A percentile compares a stretch with the other conserved stretches of the same genome.
phyloP scores from a whole-genome alignment of 768 basidiomycete species.

The Amanita fuliginea region DNA sequence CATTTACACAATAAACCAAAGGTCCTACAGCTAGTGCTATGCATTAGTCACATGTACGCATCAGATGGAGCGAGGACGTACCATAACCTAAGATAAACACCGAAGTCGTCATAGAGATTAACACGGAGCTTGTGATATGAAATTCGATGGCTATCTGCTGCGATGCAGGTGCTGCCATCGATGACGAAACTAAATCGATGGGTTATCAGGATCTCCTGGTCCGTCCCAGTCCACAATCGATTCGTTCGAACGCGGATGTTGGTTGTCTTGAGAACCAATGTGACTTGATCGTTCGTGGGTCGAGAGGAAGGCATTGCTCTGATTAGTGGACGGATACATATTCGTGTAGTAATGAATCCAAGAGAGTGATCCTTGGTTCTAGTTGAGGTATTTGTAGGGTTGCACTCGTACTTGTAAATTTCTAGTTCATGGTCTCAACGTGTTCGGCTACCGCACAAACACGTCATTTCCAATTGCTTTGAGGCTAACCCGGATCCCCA shows the following conservation, averaged over 20 bases:
- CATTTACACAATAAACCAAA: conserved; percentile 19
- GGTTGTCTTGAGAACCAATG: too few relatives aligned
- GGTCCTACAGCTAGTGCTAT: conserved; percentile 35
- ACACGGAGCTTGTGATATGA: conserved; percentile 34
- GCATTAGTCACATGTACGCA: not conserved
- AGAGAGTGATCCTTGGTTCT: too few relatives aligned
- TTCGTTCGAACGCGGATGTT: conserved; percentile 5
- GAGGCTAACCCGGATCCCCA: too few relatives aligned
- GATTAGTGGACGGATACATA: too few relatives aligned
- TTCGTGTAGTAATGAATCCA: too few relatives aligned
- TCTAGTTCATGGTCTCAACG: too few relatives aligned
- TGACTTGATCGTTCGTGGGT: too few relatives aligned
- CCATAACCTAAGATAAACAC: conserved; percentile 46
- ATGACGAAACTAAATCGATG: conserved; percentile 58
- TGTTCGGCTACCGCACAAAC: too few relatives aligned
- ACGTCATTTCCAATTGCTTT: too few relatives aligned
- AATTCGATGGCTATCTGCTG: conserved; percentile 40
- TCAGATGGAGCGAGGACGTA: conserved; percentile 13
- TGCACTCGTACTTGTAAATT: too few relatives aligned
- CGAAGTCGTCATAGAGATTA: conserved; percentile 48
- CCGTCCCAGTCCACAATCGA: conserved; percentile 53
- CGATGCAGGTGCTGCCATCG: conserved; percentile 64
- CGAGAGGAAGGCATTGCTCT: too few relatives aligned
- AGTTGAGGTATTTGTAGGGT: too few relatives aligned
- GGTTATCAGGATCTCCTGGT: conserved; percentile 47